A percentile compares a stretch with the other conserved stretches of the same genome.
These are phyloP conservation scores for Adansonia madagascariensis DNA, from an alignment of 441 rosid species.

Conservation along the genomic window DNA sequence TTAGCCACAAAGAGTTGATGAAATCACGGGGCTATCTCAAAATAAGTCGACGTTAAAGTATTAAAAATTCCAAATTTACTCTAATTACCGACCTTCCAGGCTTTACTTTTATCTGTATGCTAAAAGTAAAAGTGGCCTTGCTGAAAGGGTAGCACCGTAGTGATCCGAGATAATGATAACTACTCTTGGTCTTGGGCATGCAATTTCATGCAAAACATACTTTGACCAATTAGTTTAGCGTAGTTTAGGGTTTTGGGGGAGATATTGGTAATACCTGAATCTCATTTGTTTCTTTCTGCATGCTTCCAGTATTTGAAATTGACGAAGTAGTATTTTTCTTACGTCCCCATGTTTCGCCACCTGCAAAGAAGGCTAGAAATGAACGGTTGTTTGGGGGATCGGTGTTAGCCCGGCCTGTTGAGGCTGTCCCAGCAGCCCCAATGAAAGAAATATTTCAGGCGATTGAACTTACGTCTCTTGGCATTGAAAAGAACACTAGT, in stretches of 20 bases:
- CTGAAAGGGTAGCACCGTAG: constrained; percentile 66
- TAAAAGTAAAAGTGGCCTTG: constrained; percentile 41
- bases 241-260: constrained; percentile 60
- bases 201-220: constrained; percentile 76
- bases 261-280: constrained; percentile 53
- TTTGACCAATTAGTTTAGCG: constrained; percentile 52
- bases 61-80: no score
- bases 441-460: constrained; percentile 59
- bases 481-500: constrained; percentile 85
- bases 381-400: constrained; percentile 40
- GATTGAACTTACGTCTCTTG: constrained; percentile 69
- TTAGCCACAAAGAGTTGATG: not conserved
- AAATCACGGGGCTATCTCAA: not conserved
- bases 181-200: constrained; percentile 61
- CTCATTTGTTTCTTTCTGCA: constrained; percentile 38
- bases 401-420: constrained; percentile 24
- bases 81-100: no score
- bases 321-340: constrained; percentile 39
- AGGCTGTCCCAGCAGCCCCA: constrained; percentile 36
- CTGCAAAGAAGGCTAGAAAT: constrained; percentile 72
- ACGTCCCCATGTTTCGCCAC: constrained; percentile 64
- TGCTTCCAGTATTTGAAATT: constrained; percentile 57
- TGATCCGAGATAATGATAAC: constrained; percentile 55
- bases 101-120: no score
- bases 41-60: no score